Percentiles rank a stretch among this genome's conserved stretches.
Evolutionary conservation across 2,329 filamentous ascomycete genomes (phyloP).

Genomic region (Ceratocystis smalleyi): DNA sequence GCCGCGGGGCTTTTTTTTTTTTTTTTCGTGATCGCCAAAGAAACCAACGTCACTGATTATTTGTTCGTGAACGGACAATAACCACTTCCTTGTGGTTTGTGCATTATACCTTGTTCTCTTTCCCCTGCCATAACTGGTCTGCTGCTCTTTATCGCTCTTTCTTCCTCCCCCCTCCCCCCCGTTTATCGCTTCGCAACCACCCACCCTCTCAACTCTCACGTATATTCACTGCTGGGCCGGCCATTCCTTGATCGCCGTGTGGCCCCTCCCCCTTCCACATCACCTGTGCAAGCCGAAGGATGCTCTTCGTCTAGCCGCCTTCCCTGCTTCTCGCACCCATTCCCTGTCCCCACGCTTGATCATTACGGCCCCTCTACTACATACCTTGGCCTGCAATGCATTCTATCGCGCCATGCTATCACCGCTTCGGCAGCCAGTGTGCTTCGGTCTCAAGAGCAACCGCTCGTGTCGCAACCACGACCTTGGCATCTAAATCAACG

Average conservation of each 20-base stretch:
- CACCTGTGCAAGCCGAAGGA: background rate
- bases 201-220: background rate
- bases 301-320: background rate
- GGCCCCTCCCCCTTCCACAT: background rate
- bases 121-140: no score
- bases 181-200: no score
- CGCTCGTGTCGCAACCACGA: background rate
- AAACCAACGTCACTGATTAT: no score
- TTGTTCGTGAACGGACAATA: no score
- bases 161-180: no score
- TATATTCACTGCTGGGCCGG: background rate
- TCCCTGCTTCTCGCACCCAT: background rate
- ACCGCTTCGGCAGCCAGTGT: background rate
- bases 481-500: background rate
- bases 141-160: no score
- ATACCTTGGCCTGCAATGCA: background rate
- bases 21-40: no score
- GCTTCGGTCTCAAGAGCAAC: background rate
- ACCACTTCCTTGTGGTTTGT: no score
- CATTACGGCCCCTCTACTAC: background rate
- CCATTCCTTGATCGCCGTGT: background rate
- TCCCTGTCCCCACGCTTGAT: background rate
- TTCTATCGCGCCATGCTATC: constrained; percentile 8
- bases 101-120: no score
- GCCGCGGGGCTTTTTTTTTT: no score